Base-by-base conservation (phyloP, 441 rosid genomes). In the Erodium texanum region DNA sequence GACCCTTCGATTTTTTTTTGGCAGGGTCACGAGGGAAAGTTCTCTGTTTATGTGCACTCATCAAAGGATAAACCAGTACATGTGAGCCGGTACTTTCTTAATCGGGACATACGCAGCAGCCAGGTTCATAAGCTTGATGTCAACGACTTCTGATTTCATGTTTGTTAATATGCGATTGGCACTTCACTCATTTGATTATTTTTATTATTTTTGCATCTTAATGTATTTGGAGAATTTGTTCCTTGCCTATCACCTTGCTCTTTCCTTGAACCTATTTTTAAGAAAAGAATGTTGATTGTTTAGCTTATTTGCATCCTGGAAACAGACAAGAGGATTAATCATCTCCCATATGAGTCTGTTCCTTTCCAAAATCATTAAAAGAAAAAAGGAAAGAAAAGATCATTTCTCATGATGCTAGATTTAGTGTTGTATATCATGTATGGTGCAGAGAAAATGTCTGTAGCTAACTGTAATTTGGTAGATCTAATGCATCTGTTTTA, bases 1-100 rank as follows among this genome's bases (percentile, higher is more conserved):
- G 48, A 29, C 50, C 27, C 59, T 63, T 41, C 43, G 43, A 50
- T 50, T 27, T 41, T 50, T 27, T 41, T 34, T 54, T 71, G 74
- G 68, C 82, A 93, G 99, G 99, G 98, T 29, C 92, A 89, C 62
- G 97, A 92, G 79, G 96, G 85, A 34, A 87, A 82, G 71, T 94
- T 94, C 78, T 80, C 94, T 20, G 81, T 94, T 48, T 94, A 87
- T 78, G 83, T 94, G 18, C 99, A 94, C 79, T 90, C 99, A 29
- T 89, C 99, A 7, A 89, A 74, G 83, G 77, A 76, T 73, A 81
- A 82, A 73, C 87, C 98, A 50, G 83, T 89, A 50, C 98, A 92
- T 77, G 74, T 75, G 62, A 94, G 98, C 82, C 89, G 81, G 62
- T 91, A 89, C 81, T 94, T 94, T 69, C 50, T 84, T 32, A 82